phyloP scores from a whole-genome alignment of 768 basidiomycete genomes.

The Gloeopeniophorella convolvens region DNA sequence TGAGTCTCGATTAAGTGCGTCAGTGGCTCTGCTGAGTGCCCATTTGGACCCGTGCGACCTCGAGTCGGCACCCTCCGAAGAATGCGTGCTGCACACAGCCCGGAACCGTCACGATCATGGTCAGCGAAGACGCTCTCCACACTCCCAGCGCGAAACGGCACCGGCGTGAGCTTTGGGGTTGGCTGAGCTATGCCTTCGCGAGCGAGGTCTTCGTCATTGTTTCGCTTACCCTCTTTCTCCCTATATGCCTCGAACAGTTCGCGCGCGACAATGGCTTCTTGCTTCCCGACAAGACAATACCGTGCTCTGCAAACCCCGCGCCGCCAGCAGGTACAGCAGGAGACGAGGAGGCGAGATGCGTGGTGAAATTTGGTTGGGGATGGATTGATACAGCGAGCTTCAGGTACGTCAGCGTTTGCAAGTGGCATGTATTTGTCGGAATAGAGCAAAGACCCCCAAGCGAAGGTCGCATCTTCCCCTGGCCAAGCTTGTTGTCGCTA shows the following conservation, averaged over 20 bases:
- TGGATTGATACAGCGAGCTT: constrained; percentile 94
- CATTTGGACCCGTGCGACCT: too few relatives aligned
- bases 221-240: constrained; percentile 73
- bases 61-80: too few relatives aligned
- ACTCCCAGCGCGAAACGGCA: constrained; percentile 10
- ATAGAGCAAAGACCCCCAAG: too few relatives aligned
- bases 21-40: too few relatives aligned
- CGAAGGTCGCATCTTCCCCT: background rate
- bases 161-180: constrained; percentile 49
- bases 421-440: too few relatives aligned
- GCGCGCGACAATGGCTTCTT: constrained; percentile 83
- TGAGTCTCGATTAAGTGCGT: too few relatives aligned
- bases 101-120: background rate
- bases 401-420: constrained; percentile 47
- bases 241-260: constrained; percentile 82
- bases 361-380: constrained; percentile 71
- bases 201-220: constrained; percentile 82
- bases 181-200: constrained; percentile 83
- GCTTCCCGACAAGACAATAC: constrained; percentile 57
- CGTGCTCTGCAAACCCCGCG: constrained; percentile 36
- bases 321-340: constrained; percentile 18
- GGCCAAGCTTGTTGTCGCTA: too few relatives aligned
- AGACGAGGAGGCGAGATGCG: constrained; percentile 51
- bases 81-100: too few relatives aligned
- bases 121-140: background rate